phyloP scores from a whole-genome alignment of 164 flowering plant genomes.

The Chimonanthus praecox region DNA sequence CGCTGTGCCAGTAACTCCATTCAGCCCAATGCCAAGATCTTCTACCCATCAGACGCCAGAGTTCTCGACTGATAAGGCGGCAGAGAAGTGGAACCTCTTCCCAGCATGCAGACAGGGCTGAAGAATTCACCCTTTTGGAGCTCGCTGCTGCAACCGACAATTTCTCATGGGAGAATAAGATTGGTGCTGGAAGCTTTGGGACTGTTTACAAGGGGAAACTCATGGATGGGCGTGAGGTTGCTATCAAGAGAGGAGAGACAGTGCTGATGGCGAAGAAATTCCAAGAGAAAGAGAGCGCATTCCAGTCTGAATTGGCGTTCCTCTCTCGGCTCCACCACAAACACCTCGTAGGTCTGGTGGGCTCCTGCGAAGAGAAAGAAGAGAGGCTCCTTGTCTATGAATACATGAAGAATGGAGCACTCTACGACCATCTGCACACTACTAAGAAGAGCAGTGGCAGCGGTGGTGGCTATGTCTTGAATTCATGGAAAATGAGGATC shows the following conservation, averaged over 20 bases:
- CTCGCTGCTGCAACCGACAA: conserved; percentile 64
- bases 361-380: conserved; percentile 80
- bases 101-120: conserved; percentile 67
- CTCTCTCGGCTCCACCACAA: conserved; percentile 90
- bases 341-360: conserved; percentile 83
- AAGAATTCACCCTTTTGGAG: conserved; percentile 65
- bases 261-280: conserved; percentile 38
- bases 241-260: conserved; percentile 83
- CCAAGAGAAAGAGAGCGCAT: conserved; percentile 90
- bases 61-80: conserved; percentile 68
- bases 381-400: conserved; percentile 91
- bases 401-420: conserved; percentile 88
- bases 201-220: conserved; percentile 70
- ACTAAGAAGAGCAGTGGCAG: conserved; percentile 43
- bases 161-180: conserved; percentile 69
- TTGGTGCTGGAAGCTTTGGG: conserved; percentile 93
- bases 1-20: conserved; percentile 16
- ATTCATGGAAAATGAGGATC: conserved; percentile 92
- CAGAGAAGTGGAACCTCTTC: conserved; percentile 95
- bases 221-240: conserved; percentile 75
- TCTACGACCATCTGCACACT: conserved; percentile 77
- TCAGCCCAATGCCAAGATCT: conserved; percentile 49
- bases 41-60: conserved; percentile 71
- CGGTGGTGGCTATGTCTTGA: conserved; percentile 29
- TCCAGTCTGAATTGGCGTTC: conserved; percentile 80